Conservation (phyloP, 2,329 filamentous ascomycete genomes). For the Epichloe sibirici region DNA sequence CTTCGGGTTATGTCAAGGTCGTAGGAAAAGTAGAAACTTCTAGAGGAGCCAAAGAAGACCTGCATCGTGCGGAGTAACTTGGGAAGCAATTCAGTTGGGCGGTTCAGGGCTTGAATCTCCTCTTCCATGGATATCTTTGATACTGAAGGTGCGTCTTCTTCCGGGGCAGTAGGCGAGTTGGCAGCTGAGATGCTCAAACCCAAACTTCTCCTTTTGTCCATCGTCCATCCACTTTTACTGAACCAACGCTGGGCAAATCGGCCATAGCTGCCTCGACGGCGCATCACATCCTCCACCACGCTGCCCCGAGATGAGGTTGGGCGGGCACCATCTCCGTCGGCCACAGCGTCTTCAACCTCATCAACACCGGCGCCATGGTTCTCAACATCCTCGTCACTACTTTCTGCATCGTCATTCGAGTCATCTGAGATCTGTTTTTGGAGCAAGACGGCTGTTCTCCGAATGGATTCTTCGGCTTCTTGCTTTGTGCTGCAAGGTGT, state of each 20-base stretch:
- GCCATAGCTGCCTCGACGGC: slow-evolving; percentile 71
- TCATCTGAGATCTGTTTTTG: slow-evolving; percentile 26
- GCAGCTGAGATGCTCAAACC: slow-evolving; percentile 44
- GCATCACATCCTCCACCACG: slow-evolving; percentile 81
- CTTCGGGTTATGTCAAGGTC: slow-evolving; percentile 81
- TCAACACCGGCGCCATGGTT: slow-evolving; percentile 22
- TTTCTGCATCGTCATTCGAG: slow-evolving; percentile 30
- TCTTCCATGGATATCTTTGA: slow-evolving; percentile 29
- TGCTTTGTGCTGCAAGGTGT: slow-evolving; percentile 69
- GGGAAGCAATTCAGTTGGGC: slow-evolving; percentile 49
- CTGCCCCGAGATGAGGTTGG: slow-evolving; percentile 37
- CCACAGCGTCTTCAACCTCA: slow-evolving; percentile 31
- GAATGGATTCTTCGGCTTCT: slow-evolving; percentile 63
- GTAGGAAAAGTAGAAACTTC: slow-evolving; percentile 91
- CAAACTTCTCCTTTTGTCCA: slow-evolving; percentile 56
- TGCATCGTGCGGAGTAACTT: slow-evolving; percentile 76
- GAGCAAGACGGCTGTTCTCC: slow-evolving; percentile 39
- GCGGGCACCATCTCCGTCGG: slow-evolving; percentile 21
- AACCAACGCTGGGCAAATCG: slow-evolving; percentile 89
- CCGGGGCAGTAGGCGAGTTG: slow-evolving; percentile 8
- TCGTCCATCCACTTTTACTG: slow-evolving; percentile 68
- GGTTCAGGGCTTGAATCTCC: slow-evolving; percentile 13
- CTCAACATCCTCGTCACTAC: slow-evolving; percentile 34
- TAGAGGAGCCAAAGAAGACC: slow-evolving; percentile 68
- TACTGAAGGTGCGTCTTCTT: slow-evolving; percentile 9